Evolutionary conservation across 2,329 filamentous ascomycete species (phyloP).

Genomic region (Penicillium sp.): DNA sequence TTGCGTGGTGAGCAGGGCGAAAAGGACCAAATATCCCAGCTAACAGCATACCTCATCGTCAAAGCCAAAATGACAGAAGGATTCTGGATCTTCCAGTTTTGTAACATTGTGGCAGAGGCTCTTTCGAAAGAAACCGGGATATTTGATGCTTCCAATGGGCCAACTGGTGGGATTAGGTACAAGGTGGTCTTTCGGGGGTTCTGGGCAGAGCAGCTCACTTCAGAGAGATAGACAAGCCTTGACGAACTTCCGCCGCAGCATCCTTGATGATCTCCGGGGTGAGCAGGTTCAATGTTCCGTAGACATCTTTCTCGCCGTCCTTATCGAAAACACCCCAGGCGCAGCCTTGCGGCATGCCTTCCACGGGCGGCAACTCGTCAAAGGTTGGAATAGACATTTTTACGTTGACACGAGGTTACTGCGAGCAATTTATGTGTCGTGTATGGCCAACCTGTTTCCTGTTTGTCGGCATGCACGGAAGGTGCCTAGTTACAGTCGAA

Average conservation of each 20-base stretch:
- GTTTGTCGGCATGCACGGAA: too few species aligned
- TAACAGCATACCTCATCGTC: conserved; percentile 40
- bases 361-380: conserved; percentile 39
- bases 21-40: not conserved
- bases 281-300: conserved; percentile 45
- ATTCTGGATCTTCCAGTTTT: conserved; percentile 27
- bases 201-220: conserved; percentile 34
- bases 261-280: conserved; percentile 42
- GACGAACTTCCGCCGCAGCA: conserved; percentile 42
- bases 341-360: conserved; percentile 42
- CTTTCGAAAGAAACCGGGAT: conserved; percentile 36
- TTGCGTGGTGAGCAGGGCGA: too few species aligned
- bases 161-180: conserved; percentile 10
- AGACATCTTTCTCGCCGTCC: conserved; percentile 43
- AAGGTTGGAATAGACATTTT: conserved; percentile 29
- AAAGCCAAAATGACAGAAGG: conserved; percentile 36
- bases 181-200: not conserved
- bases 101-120: conserved; percentile 28
- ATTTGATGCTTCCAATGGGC: conserved; percentile 31
- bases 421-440: too few species aligned
- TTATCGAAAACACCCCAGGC: conserved; percentile 42
- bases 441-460: too few species aligned
- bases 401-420: too few species aligned
- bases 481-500: too few species aligned
- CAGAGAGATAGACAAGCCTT: conserved; percentile 41